Base-by-base conservation (phyloP, 345 rosid genomes). In the Ceriops decandra region DNA sequence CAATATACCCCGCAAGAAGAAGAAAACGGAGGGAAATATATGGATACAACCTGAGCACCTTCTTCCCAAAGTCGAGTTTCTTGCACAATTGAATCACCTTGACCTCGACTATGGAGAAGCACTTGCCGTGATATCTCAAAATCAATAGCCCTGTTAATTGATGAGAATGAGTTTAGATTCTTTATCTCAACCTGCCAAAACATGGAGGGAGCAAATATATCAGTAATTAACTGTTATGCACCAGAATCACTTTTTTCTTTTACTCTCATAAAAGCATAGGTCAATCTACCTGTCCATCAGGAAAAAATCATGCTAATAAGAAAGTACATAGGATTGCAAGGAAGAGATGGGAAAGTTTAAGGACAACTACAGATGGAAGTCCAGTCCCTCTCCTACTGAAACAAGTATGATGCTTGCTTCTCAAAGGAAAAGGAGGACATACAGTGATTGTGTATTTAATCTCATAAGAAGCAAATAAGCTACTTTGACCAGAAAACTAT, bases 41-140 rank as follows among this genome's bases (percentile, higher is more conserved):
- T 13, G 64, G 27, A 28, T 60, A 71, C 52, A 69, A 93, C 98
- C 92, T 88, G 96, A 66, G 90, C 66, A 9, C 96, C 95, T 83
- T 93, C 98, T 72, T 91, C 97, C 98, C 99, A 93, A 32, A 91
- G 95, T 51, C 97, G 90, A 79, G 97, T 91, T 87, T 91, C 98
- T 60, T 88, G 92, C 57, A 88, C 88, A 75, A 95, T 85, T 82
- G 82, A 78, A 79, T 85, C 86, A 5, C 74, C 82, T 71, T 85
- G 84, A 33, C 91, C 97, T 85, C 88, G 82, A 67, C 83, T 81
- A 32, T 83, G 82, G 27, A 89, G 86, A 76, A 74, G 85, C 35
- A 66, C 93, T 72, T 93, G 98, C 46, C 98, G 88, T 72, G 85
- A 68, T 73, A 89, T 88, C 86, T 93, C 97, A 82, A 71, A 90